phyloP scores from a whole-genome alignment of 2,329 filamentous ascomycete genomes.

The Chaetomiaceae sp. region DNA sequence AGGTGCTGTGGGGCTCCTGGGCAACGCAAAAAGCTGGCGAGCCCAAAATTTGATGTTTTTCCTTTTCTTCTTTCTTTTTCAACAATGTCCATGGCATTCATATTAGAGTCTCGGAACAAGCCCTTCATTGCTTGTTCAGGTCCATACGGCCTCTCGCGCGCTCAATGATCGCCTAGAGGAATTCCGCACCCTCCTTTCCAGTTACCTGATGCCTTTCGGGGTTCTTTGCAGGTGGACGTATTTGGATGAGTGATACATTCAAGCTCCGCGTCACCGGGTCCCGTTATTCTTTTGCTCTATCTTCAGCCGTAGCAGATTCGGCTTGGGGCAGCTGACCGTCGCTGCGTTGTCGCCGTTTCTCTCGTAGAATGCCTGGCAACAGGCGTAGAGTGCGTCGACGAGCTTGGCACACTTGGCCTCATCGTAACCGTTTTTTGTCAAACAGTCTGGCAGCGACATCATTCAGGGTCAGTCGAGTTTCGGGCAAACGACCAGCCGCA shows the following conservation, averaged over 20 bases:
- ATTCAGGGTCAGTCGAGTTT: too few relatives aligned
- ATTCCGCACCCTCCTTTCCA: conserved; percentile 63
- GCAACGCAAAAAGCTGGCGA: conserved; percentile 17
- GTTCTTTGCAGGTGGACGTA: conserved; percentile 31
- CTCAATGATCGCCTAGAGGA: conserved; percentile 95
- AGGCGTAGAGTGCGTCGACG: conserved; percentile 85
- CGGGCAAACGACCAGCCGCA: too few relatives aligned
- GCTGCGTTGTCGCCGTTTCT: conserved; percentile 68
- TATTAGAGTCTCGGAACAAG: conserved; percentile 99
- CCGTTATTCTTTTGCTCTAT: conserved; percentile 61
- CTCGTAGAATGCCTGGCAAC: conserved; percentile 84
- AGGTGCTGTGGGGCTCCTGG: not conserved
- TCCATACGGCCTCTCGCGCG: conserved; percentile 81
- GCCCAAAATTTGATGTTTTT: conserved; percentile 19
- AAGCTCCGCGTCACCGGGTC: conserved; percentile 12
- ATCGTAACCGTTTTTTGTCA: conserved; percentile 77
- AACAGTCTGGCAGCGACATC: conserved; percentile 56
- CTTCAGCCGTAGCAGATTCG: conserved; percentile 72
- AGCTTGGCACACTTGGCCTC: conserved; percentile 74
- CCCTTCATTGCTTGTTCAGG: conserved; percentile 89
- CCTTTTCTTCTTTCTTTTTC: conserved; percentile 44
- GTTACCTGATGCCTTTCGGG: conserved; percentile 53
- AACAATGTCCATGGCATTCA: conserved; percentile 80
- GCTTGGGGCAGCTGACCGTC: conserved; percentile 80
- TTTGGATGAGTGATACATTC: conserved; percentile 25